Percentiles rank a stretch among this genome's conserved stretches.
phyloP scores from a whole-genome alignment of 2,329 filamentous ascomycete genomes.

The Zymoseptoria passerinii region DNA sequence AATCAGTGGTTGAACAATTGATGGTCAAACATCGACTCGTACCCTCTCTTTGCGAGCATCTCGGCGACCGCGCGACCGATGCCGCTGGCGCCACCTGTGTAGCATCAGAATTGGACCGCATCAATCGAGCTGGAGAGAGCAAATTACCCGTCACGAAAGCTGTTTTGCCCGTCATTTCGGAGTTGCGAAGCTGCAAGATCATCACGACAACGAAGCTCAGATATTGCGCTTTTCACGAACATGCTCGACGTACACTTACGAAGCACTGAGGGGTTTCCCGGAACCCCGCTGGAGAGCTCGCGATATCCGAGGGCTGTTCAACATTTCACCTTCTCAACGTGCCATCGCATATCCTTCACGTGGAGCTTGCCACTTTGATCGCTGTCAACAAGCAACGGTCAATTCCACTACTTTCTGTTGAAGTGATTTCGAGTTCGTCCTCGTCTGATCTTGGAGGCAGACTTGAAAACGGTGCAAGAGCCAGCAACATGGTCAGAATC shows the following conservation, averaged over 20 bases:
- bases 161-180: slow-evolving; percentile 2
- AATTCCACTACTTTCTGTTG: neutral
- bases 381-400: neutral
- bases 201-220: too few species aligned
- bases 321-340: neutral
- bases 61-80: slow-evolving; percentile 29
- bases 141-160: slow-evolving; percentile 10
- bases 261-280: neutral
- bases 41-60: slow-evolving; percentile 25
- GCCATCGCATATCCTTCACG: neutral
- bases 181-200: neutral
- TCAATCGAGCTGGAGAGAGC: neutral
- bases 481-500: too few species aligned
- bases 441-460: too few species aligned
- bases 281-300: neutral
- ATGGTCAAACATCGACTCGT: neutral
- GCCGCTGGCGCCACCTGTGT: slow-evolving; percentile 20
- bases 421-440: too few species aligned
- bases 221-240: too few species aligned
- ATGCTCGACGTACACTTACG: neutral
- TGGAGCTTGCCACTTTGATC: neutral
- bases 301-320: neutral
- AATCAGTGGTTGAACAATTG: neutral
- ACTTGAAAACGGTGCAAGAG: too few species aligned
- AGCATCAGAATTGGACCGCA: neutral